A percentile compares a stretch with the other conserved stretches of the same genome.
Conservation (phyloP, 345 rosid genomes). For the Toxicodendron radicans region DNA sequence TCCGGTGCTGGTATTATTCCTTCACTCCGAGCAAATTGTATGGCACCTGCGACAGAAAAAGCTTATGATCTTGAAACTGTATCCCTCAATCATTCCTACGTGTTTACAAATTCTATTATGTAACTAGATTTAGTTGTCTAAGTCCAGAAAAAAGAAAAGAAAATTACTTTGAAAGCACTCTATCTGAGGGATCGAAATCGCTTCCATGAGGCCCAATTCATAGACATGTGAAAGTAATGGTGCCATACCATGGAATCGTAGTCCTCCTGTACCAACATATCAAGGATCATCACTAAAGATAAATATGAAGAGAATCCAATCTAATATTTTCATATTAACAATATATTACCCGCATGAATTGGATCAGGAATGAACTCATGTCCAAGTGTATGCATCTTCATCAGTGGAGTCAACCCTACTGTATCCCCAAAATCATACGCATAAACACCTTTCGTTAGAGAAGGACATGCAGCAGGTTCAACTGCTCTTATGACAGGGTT, state of each 20-base stretch:
- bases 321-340: neutral
- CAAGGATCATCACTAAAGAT: conserved; percentile 8
- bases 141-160: neutral
- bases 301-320: conserved; percentile 9
- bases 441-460: conserved; percentile 78
- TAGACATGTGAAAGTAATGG: conserved; percentile 83
- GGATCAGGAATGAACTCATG: conserved; percentile 97
- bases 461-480: conserved; percentile 93
- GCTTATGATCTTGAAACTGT: no score
- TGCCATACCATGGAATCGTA: conserved; percentile 96
- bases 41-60: conserved; percentile 57
- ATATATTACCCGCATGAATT: conserved; percentile 77
- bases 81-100: no score
- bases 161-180: conserved; percentile 79
- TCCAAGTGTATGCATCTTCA: conserved; percentile 99
- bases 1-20: conserved; percentile 94
- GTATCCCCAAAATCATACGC: conserved; percentile 92
- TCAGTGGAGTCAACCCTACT: conserved; percentile 89
- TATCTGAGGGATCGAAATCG: conserved; percentile 75
- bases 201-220: conserved; percentile 84
- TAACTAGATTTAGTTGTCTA: no score
- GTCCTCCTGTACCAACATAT: conserved; percentile 55
- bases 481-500: conserved; percentile 80
- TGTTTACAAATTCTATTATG: no score
- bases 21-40: conserved; percentile 82